Evolutionary conservation across 169 alveolate species (phyloP).

Genomic region (Theileria annulata): DNA sequence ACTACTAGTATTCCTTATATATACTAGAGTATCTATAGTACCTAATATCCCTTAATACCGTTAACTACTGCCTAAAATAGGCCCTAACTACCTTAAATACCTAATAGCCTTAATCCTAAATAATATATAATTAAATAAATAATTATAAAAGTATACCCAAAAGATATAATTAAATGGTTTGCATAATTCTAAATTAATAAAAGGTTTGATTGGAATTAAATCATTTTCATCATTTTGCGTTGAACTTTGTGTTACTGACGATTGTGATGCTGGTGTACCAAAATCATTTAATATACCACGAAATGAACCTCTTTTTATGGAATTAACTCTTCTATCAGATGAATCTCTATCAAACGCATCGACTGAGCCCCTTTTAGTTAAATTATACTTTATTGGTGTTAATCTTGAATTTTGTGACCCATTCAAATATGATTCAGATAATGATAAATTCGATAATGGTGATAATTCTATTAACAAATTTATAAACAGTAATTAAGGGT

Average conservation of each 20-base stretch:
- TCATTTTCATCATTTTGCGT: slow-evolving; percentile 39
- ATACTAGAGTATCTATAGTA: too few species aligned
- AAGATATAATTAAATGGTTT: slow-evolving; percentile 47
- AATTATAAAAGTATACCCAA: slow-evolving; percentile 33
- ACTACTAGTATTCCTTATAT: too few species aligned
- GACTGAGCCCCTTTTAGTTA: too few species aligned
- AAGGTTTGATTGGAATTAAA: slow-evolving; percentile 24
- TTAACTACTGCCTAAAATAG: too few species aligned
- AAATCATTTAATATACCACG: slow-evolving; percentile 49
- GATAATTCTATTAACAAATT: not conserved
- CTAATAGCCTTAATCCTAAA: too few species aligned
- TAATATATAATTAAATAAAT: not conserved
- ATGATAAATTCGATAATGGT: not conserved
- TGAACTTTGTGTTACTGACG: not conserved
- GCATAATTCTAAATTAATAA: slow-evolving; percentile 42
- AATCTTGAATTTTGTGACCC: not conserved
- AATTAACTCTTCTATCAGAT: too few species aligned
- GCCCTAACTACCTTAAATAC: too few species aligned
- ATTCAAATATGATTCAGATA: slow-evolving; percentile 15
- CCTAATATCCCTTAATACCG: too few species aligned
- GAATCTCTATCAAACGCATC: too few species aligned
- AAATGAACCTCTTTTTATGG: slow-evolving; percentile 33
- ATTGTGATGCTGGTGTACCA: slow-evolving; percentile 5
- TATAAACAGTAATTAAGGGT: too few species aligned
- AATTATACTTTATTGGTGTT: not conserved